Evolutionary conservation across 2,329 filamentous ascomycete species (phyloP).

Genomic region (Ophiocordyceps camponoti-rufipedis): DNA sequence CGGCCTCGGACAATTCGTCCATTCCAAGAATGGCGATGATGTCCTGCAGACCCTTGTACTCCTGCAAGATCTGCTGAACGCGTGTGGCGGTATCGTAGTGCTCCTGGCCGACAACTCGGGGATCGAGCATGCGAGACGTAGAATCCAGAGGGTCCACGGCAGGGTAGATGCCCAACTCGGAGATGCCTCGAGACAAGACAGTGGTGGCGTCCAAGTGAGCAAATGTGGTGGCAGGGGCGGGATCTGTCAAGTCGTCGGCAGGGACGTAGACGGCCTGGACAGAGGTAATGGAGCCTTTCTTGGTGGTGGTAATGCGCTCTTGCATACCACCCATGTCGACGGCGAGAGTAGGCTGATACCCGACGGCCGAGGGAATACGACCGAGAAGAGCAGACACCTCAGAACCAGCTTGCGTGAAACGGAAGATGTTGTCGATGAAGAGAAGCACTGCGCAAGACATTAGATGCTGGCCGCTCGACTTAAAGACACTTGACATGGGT

Average conservation of each 20-base stretch:
- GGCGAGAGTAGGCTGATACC: constrained; percentile 97
- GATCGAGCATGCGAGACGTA: constrained; percentile 98
- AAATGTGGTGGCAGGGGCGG: constrained; percentile 97
- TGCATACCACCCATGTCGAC: constrained; percentile 99
- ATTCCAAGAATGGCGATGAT: constrained; percentile 99
- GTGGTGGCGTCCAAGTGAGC: constrained; percentile 99
- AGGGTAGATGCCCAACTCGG: constrained; percentile 99
- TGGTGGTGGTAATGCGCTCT: constrained; percentile 99
- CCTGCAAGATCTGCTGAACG: constrained; percentile 98
- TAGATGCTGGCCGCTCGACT: not conserved
- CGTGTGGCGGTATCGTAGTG: constrained; percentile 91
- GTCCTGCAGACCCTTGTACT: constrained; percentile 99
- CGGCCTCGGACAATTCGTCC: constrained; percentile 97
- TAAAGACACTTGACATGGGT: not conserved
- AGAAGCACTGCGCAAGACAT: constrained; percentile 50
- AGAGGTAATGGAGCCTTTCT: constrained; percentile 98
- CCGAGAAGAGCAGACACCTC: constrained; percentile 98
- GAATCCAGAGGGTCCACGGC: constrained; percentile 99
- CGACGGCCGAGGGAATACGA: constrained; percentile 99
- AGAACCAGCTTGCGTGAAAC: constrained; percentile 98
- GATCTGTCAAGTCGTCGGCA: constrained; percentile 99
- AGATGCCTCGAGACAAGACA: constrained; percentile 99
- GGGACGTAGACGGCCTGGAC: constrained; percentile 99
- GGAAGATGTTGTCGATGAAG: constrained; percentile 99
- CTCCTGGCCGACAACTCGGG: constrained; percentile 93